A percentile compares a stretch with the other conserved stretches of the same genome.
phyloP scores from a whole-genome alignment of 495 filamentous ascomycete species.

The Aspergillus asperescens region DNA sequence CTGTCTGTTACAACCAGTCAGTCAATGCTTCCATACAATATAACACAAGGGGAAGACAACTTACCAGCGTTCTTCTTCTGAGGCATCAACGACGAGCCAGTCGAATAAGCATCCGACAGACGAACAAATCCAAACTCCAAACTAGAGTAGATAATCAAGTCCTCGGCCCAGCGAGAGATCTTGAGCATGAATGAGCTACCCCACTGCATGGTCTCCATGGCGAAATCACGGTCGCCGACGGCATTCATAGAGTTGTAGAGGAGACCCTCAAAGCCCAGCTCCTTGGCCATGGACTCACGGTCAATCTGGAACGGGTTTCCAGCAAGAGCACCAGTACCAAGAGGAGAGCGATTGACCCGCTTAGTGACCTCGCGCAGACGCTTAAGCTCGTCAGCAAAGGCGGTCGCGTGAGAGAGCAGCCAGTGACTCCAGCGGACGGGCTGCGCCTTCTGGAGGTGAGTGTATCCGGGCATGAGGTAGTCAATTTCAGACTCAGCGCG shows the following conservation, averaged over 20 bases:
- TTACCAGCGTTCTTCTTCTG: constrained; percentile 65
- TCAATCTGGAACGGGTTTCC: constrained; percentile 90
- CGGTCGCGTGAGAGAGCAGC: constrained; percentile 72
- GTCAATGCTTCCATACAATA: neutral
- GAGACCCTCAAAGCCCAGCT: constrained; percentile 80
- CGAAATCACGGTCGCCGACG: constrained; percentile 83
- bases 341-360: constrained; percentile 71
- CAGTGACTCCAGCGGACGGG: constrained; percentile 87
- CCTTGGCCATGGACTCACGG: constrained; percentile 78
- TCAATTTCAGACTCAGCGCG: constrained; percentile 77
- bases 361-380: constrained; percentile 68
- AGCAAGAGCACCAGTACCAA: constrained; percentile 84
- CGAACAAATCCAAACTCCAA: constrained; percentile 78
- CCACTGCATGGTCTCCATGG: constrained; percentile 90
- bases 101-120: constrained; percentile 81
- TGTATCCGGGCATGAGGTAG: constrained; percentile 64
- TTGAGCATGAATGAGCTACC: constrained; percentile 78
- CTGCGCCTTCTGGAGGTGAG: constrained; percentile 87
- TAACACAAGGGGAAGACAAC: neutral
- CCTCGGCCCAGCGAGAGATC: constrained; percentile 81
- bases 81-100: constrained; percentile 82
- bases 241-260: constrained; percentile 80
- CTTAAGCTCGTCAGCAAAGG: constrained; percentile 73
- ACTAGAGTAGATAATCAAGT: constrained; percentile 82
- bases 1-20: constrained; percentile 56